Conservation (phyloP, 495 filamentous ascomycete genomes). For the Saxispiralis lemnorum region DNA sequence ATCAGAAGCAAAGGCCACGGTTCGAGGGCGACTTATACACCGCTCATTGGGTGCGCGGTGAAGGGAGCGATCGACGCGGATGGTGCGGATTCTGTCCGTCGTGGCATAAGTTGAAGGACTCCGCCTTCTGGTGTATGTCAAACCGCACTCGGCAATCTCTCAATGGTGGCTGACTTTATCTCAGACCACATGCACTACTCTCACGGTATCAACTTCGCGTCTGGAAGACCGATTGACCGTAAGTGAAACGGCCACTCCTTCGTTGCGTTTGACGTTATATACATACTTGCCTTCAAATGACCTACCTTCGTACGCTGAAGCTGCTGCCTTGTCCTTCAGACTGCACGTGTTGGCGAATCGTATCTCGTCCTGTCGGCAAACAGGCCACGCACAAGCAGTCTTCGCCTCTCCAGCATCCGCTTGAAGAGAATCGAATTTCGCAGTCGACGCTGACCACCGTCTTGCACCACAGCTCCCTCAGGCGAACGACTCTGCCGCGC, state of each 20-base stretch:
- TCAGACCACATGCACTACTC: constrained; percentile 11
- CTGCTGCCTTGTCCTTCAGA: no score
- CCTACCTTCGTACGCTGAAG: no score
- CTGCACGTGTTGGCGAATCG: no score
- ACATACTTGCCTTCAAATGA: no score
- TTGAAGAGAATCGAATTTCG: no score
- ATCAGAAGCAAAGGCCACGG: not conserved
- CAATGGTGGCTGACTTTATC: not conserved
- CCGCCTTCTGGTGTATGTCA: constrained; percentile 8
- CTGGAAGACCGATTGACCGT: not conserved
- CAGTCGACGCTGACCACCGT: no score
- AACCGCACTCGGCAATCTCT: not conserved
- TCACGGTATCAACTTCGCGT: constrained; percentile 4
- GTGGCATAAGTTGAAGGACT: constrained; percentile 12
- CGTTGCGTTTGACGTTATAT: no score
- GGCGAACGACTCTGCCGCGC: not conserved
- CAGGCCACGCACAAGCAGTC: no score
- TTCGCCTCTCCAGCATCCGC: no score
- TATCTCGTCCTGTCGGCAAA: no score
- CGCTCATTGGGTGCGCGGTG: constrained; percentile 1
- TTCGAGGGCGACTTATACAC: constrained; percentile 10
- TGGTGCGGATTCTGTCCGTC: constrained; percentile 10
- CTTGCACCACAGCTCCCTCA: not conserved
- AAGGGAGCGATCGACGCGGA: constrained; percentile 4
- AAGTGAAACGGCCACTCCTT: no score